A percentile compares a stretch with the other conserved stretches of the same genome.
Conservation (phyloP, 805 yeast species). For the Maudiozyma pseudohumilis region DNA sequence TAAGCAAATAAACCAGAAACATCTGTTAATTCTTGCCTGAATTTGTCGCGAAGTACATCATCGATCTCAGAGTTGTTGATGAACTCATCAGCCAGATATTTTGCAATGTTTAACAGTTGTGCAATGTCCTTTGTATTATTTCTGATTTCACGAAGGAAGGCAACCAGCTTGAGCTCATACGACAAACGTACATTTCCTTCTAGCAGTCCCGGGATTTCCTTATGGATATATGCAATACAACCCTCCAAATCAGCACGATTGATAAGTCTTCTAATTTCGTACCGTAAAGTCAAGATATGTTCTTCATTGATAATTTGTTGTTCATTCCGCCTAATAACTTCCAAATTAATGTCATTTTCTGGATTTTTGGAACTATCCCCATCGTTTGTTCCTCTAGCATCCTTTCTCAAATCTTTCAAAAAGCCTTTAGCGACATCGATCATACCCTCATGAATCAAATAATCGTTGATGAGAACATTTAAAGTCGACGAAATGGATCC, state of each 20-base stretch:
- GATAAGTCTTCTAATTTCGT: constrained; percentile 36
- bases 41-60: constrained; percentile 22
- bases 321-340: constrained; percentile 22
- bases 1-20: constrained; percentile 45
- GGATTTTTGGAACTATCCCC: constrained; percentile 8
- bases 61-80: constrained; percentile 12
- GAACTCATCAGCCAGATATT: constrained; percentile 18
- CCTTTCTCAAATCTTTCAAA: constrained; percentile 32
- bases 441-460: constrained; percentile 51
- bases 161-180: constrained; percentile 24
- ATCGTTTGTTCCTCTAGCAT: not conserved
- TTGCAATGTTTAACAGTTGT: constrained; percentile 16
- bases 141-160: constrained; percentile 15
- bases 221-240: constrained; percentile 32
- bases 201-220: constrained; percentile 20
- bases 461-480: constrained; percentile 29
- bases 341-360: constrained; percentile 9
- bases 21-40: constrained; percentile 33
- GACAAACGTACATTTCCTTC: constrained; percentile 15
- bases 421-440: constrained; percentile 45
- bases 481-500: constrained; percentile 23
- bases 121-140: constrained; percentile 6
- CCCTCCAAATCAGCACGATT: constrained; percentile 37
- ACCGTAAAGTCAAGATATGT: constrained; percentile 34
- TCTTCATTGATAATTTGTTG: constrained; percentile 28